These are phyloP conservation scores for Thelephora aurantiotincta DNA, from an alignment of 768 basidiomycete genomes.

Conservation along the genomic window DNA sequence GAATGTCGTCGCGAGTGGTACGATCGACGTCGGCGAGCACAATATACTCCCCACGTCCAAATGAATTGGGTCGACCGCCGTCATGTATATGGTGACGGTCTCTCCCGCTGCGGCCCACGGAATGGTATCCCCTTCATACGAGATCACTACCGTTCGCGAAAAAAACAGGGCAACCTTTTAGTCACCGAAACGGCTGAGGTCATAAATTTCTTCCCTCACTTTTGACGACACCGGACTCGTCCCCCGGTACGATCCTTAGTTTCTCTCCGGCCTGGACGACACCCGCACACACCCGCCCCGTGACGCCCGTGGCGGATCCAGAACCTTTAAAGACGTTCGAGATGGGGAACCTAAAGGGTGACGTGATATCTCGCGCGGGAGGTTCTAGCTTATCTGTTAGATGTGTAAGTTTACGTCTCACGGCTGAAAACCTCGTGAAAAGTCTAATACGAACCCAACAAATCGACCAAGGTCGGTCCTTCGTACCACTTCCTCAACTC, in stretches of 20 bases:
- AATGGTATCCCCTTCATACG: slow-evolving; percentile 61
- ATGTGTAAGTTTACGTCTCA: neutral
- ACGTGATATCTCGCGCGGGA: slow-evolving; percentile 59
- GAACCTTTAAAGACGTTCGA: slow-evolving; percentile 93
- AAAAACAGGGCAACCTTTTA: neutral
- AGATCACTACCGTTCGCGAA: slow-evolving; percentile 64
- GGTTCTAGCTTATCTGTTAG: slow-evolving; percentile 64
- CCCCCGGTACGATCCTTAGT: slow-evolving; percentile 79
- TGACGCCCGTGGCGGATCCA: slow-evolving; percentile 61
- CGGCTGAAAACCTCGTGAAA: neutral
- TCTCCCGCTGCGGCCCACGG: slow-evolving; percentile 87
- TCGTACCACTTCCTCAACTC: slow-evolving; percentile 62
- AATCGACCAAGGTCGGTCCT: slow-evolving; percentile 73
- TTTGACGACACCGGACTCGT: slow-evolving; percentile 75
- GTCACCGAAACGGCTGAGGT: neutral
- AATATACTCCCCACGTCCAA: slow-evolving; percentile 82
- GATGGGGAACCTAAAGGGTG: slow-evolving; percentile 75
- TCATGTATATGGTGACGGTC: slow-evolving; percentile 77
- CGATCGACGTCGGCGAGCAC: slow-evolving; percentile 56
- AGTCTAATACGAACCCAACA: slow-evolving; percentile 44
- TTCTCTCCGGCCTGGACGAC: slow-evolving; percentile 87
- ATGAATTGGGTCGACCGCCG: slow-evolving; percentile 74
- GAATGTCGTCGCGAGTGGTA: slow-evolving; percentile 69
- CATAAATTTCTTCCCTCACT: slow-evolving; percentile 20
- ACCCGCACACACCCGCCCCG: slow-evolving; percentile 77